A percentile compares a stretch with the other conserved stretches of the same genome.
Conservation (phyloP, 192 early-diverging fungal species). For the Linnemannia schmuckeri region DNA sequence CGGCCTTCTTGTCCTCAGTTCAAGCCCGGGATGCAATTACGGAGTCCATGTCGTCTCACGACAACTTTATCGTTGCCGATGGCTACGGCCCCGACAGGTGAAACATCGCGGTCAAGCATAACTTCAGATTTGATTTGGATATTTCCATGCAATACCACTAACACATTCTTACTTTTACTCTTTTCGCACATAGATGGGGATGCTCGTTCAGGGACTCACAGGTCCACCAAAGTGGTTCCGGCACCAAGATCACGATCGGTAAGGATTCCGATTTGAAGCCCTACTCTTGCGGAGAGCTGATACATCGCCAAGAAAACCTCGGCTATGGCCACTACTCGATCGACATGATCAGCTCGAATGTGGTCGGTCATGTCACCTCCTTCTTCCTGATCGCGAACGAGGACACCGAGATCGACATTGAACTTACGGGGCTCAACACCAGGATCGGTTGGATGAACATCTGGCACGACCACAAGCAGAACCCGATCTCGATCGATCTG, state of each 20-base stretch:
- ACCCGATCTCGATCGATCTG: slow-evolving; percentile 45
- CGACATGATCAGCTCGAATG: slow-evolving; percentile 51
- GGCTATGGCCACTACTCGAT: slow-evolving; percentile 46
- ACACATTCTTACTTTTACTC: not conserved
- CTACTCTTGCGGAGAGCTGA: slow-evolving; percentile 45
- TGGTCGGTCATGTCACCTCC: slow-evolving; percentile 44
- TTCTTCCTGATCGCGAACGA: slow-evolving; percentile 53
- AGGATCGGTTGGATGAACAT: slow-evolving; percentile 47
- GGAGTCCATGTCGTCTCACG: slow-evolving; percentile 20
- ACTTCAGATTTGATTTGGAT: not conserved
- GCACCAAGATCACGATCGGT: slow-evolving; percentile 46
- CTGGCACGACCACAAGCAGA: slow-evolving; percentile 34
- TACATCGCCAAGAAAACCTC: slow-evolving; percentile 24
- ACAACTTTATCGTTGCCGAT: slow-evolving; percentile 35
- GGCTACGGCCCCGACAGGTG: slow-evolving; percentile 44
- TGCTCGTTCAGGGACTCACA: slow-evolving; percentile 39
- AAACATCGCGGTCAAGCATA: not conserved
- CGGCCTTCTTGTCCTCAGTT: slow-evolving; percentile 10
- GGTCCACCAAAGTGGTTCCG: slow-evolving; percentile 18
- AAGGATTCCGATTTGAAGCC: slow-evolving; percentile 46
- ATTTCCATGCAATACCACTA: not conserved
- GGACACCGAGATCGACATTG: slow-evolving; percentile 44
- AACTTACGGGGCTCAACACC: slow-evolving; percentile 49
- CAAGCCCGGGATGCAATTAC: slow-evolving; percentile 3
- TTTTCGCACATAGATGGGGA: slow-evolving; percentile 29